Percentiles rank a stretch among this genome's conserved stretches.
These are phyloP conservation scores for Curvularia eragrostidis DNA, from an alignment of 2,329 filamentous ascomycete genomes.

Conservation along the genomic window DNA sequence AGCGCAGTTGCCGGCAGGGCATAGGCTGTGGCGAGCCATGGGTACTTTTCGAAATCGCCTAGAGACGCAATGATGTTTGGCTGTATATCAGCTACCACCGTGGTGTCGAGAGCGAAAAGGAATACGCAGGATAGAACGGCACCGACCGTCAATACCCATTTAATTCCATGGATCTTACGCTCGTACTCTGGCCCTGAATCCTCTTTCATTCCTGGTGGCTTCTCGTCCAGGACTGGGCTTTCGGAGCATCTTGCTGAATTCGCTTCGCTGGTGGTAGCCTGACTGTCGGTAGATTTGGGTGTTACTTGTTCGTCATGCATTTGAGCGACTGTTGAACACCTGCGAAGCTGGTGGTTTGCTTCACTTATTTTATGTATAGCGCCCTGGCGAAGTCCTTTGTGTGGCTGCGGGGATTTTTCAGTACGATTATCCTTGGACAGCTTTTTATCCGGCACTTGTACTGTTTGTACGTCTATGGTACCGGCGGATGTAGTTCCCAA, in stretches of 20 bases:
- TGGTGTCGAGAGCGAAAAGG: slow-evolving; percentile 41
- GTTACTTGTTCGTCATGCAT: not conserved
- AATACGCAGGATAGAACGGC: slow-evolving; percentile 23
- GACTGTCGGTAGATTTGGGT: not conserved
- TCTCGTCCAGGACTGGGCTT: not conserved
- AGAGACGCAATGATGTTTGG: slow-evolving; percentile 23
- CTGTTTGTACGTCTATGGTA: not conserved
- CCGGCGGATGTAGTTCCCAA: not conserved
- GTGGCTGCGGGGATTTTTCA: not conserved
- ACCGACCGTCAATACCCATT: slow-evolving; percentile 8
- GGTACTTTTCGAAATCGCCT: not conserved
- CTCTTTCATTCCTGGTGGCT: not conserved
- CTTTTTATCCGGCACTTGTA: not conserved
- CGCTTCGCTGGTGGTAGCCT: not conserved
- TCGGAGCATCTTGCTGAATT: not conserved
- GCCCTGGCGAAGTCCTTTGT: not conserved
- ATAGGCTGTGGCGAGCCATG: slow-evolving; percentile 2
- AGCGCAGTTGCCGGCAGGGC: not conserved
- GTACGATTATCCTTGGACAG: not conserved
- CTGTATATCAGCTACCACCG: slow-evolving; percentile 36
- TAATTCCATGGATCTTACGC: slow-evolving; percentile 6
- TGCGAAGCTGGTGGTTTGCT: not conserved
- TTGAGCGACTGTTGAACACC: not conserved
- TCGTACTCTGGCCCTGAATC: slow-evolving; percentile 3
- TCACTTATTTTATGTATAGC: not conserved